Conservation (phyloP, 306 rosid genomes). For the Neltuma alba region DNA sequence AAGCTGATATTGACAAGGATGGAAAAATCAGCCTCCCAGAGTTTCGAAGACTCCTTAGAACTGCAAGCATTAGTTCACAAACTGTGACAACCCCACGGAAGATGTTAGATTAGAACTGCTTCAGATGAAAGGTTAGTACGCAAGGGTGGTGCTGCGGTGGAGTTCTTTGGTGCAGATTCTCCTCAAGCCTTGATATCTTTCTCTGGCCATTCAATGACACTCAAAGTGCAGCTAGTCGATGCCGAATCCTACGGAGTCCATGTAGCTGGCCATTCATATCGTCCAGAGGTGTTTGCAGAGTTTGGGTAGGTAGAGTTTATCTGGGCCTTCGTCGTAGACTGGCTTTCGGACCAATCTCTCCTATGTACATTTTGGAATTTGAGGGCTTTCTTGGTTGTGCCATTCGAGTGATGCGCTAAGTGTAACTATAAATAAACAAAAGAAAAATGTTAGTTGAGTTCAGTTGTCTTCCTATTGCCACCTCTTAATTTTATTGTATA, state of each 20-base stretch:
- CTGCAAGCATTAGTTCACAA: slow-evolving; percentile 85
- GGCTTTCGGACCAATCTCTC: slow-evolving; percentile 44
- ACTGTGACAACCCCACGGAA: slow-evolving; percentile 53
- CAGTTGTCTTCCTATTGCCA: background rate
- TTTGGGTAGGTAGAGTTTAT: slow-evolving; percentile 40
- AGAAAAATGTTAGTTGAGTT: slow-evolving; percentile 38
- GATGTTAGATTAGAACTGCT: slow-evolving; percentile 45
- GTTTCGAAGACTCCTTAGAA: slow-evolving; percentile 88
- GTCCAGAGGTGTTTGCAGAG: slow-evolving; percentile 39
- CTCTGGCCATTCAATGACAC: slow-evolving; percentile 36
- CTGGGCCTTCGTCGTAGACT: slow-evolving; percentile 45
- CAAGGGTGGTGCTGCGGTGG: slow-evolving; percentile 37
- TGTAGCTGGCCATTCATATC: too few relatives aligned
- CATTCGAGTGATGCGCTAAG: slow-evolving; percentile 53
- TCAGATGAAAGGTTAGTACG: slow-evolving; percentile 36
- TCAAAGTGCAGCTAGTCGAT: slow-evolving; percentile 39
- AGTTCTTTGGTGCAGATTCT: slow-evolving; percentile 31
- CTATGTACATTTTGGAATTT: slow-evolving; percentile 48
- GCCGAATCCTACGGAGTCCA: slow-evolving; percentile 39
- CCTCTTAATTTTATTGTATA: background rate
- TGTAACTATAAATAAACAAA: slow-evolving; percentile 54
- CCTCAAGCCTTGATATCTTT: slow-evolving; percentile 25
- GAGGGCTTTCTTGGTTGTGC: slow-evolving; percentile 57
- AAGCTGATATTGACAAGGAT: slow-evolving; percentile 94
- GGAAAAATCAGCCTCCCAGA: slow-evolving; percentile 93